A percentile compares a stretch with the other conserved stretches of the same genome.
These are phyloP conservation scores for Biscogniauxia mediterranea DNA, from an alignment of 2,329 filamentous ascomycete genomes.

Conservation along the genomic window DNA sequence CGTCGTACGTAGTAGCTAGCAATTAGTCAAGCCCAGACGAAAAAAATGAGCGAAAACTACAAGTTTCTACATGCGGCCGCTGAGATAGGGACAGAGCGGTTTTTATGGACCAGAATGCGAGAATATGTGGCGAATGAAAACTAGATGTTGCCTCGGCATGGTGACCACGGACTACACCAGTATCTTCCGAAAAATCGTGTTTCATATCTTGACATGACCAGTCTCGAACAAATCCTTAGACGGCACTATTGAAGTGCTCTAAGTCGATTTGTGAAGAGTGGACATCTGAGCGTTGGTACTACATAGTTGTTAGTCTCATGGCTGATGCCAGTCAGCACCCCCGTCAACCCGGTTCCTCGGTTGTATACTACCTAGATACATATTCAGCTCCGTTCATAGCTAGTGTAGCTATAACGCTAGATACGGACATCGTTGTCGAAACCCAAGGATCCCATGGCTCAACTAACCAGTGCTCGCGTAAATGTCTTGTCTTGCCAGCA, in stretches of 20 bases:
- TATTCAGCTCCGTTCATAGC: background rate
- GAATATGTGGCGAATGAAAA: background rate
- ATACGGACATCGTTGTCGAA: background rate
- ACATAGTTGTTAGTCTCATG: background rate
- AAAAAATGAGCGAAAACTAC: background rate
- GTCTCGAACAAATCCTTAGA: background rate
- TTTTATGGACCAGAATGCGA: background rate
- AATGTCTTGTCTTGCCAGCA: background rate
- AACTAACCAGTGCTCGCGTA: background rate
- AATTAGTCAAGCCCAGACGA: background rate
- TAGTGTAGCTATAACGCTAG: background rate
- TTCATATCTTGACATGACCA: background rate
- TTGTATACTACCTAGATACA: no score
- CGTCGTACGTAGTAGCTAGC: background rate
- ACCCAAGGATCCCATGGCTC: background rate
- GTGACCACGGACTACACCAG: background rate
- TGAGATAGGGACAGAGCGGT: background rate
- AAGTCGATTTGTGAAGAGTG: background rate
- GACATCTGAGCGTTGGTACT: background rate
- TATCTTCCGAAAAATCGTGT: background rate
- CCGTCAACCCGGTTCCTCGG: background rate
- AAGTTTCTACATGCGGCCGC: background rate
- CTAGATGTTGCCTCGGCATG: background rate
- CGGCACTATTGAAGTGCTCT: background rate
- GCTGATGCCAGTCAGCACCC: background rate